Conservation (phyloP, 208 protist species). For the Trypanosomatidae sp. region DNA sequence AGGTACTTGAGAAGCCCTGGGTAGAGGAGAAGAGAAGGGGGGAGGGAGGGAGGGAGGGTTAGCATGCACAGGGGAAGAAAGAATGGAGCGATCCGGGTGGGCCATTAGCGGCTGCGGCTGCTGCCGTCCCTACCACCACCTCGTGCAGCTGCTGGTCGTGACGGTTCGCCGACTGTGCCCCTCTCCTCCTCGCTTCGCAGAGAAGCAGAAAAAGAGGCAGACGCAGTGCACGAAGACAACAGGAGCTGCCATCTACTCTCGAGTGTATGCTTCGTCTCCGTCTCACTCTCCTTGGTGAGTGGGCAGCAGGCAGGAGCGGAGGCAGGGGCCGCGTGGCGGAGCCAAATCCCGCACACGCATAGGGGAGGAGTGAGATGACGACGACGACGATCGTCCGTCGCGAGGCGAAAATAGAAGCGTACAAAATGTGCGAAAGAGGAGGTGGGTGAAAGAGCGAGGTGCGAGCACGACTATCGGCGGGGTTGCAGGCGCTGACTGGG, state of each 20-base stretch:
- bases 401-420: background rate
- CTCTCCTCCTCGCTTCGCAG: background rate
- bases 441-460: too few species aligned
- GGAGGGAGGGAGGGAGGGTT: too few species aligned
- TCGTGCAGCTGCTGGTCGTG: slow-evolving; percentile 9
- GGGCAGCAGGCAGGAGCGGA: background rate
- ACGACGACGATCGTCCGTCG: background rate
- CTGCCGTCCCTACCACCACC: background rate
- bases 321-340: background rate
- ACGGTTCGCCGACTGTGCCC: too few species aligned
- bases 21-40: background rate
- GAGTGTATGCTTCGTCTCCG: too few species aligned
- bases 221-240: background rate
- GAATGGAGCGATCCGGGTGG: background rate
- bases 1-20: background rate
- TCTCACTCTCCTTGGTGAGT: too few species aligned
- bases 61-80: background rate
- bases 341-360: background rate
- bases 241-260: too few species aligned
- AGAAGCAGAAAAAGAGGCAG: background rate
- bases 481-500: too few species aligned
- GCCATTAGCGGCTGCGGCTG: background rate
- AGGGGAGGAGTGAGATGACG: background rate
- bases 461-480: too few species aligned
- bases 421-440: background rate